Conservation (phyloP, 2,329 filamentous ascomycete species). For the Neurospora sp. region DNA sequence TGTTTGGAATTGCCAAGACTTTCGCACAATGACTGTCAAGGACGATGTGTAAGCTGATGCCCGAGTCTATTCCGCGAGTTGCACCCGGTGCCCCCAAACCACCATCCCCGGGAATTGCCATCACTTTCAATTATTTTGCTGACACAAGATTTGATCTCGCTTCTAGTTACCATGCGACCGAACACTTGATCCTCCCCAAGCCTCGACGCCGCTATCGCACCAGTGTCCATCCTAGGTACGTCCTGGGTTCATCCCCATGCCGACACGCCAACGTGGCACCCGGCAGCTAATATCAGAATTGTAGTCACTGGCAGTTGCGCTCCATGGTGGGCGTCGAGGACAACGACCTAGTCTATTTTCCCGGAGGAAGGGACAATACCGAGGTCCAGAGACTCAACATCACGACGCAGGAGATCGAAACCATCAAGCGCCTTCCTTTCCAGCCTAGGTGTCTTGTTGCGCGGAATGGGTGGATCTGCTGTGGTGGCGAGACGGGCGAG, state of each 20-base stretch:
- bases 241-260: slow-evolving; percentile 8
- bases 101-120: neutral
- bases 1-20: slow-evolving; percentile 15
- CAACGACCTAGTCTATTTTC: slow-evolving; percentile 73
- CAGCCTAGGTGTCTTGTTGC: slow-evolving; percentile 80
- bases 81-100: neutral
- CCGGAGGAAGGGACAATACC: slow-evolving; percentile 58
- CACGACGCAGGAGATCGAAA: slow-evolving; percentile 59
- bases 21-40: slow-evolving; percentile 42
- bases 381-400: slow-evolving; percentile 60
- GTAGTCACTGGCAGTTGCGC: slow-evolving; percentile 77
- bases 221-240: slow-evolving; percentile 55
- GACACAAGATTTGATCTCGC: slow-evolving; percentile 10
- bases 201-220: slow-evolving; percentile 59
- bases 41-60: slow-evolving; percentile 29
- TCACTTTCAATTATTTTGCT: neutral
- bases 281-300: slow-evolving; percentile 11
- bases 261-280: slow-evolving; percentile 1
- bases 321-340: slow-evolving; percentile 79
- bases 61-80: neutral
- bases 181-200: slow-evolving; percentile 49
- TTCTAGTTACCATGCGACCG: slow-evolving; percentile 53
- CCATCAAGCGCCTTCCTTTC: slow-evolving; percentile 60
- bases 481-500: slow-evolving; percentile 79
- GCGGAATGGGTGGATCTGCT: slow-evolving; percentile 78